Evolutionary conservation across 495 filamentous ascomycete genomes (phyloP).

Genomic region (Neohortaea acidophila): DNA sequence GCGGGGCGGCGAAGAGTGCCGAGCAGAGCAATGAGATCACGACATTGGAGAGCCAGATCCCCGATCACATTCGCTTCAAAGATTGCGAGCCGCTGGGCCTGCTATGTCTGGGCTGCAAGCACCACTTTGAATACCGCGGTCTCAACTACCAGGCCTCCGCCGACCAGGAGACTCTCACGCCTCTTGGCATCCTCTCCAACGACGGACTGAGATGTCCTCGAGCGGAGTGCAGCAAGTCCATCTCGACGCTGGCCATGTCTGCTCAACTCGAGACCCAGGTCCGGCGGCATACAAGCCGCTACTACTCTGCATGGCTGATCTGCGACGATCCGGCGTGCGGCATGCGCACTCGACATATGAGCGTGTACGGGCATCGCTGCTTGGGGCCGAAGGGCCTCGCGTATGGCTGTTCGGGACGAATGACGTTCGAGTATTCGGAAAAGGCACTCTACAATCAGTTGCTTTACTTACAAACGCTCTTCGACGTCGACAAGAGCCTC

Average conservation of each 20-base stretch:
- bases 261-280: constrained; percentile 78
- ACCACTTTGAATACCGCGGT: constrained; percentile 57
- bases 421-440: constrained; percentile 80
- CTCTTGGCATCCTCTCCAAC: constrained; percentile 30
- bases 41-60: constrained; percentile 84
- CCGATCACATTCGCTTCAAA: constrained; percentile 72
- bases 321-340: constrained; percentile 83
- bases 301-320: constrained; percentile 83
- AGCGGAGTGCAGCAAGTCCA: constrained; percentile 40
- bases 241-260: constrained; percentile 58
- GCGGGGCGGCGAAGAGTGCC: constrained; percentile 28
- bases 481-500: constrained; percentile 76
- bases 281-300: constrained; percentile 57
- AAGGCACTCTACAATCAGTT: constrained; percentile 88
- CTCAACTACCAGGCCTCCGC: constrained; percentile 31
- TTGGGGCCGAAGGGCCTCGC: constrained; percentile 72
- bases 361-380: constrained; percentile 79
- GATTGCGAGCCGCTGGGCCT: constrained; percentile 58
- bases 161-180: constrained; percentile 2
- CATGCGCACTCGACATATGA: constrained; percentile 76
- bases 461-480: constrained; percentile 69
- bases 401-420: constrained; percentile 67
- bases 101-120: constrained; percentile 67
- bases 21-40: constrained; percentile 43
- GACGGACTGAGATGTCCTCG: constrained; percentile 62